These are phyloP conservation scores for Cordyceps fumosorosea DNA, from an alignment of 2,329 filamentous ascomycete species.

Conservation along the genomic window DNA sequence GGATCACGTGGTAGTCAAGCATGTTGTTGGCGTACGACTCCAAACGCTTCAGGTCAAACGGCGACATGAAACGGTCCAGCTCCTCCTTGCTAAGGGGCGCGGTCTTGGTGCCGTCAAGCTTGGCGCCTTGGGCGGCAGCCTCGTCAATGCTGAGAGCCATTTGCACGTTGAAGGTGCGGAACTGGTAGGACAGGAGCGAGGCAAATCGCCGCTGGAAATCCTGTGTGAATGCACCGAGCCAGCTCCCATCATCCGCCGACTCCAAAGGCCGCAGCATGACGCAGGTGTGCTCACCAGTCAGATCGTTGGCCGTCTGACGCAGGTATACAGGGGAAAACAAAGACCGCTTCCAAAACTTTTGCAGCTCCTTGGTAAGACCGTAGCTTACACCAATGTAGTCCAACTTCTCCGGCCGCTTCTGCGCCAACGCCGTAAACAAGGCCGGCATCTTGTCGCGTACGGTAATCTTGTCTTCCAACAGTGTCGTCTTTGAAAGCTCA, in stretches of 20 bases:
- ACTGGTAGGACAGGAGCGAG: constrained; percentile 84
- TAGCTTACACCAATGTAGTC: constrained; percentile 97
- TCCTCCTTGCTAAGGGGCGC: constrained; percentile 62
- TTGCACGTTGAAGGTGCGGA: constrained; percentile 71
- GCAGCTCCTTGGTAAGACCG: constrained; percentile 76
- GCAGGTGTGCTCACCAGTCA: constrained; percentile 95
- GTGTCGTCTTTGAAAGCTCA: constrained; percentile 67
- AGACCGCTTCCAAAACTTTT: constrained; percentile 94
- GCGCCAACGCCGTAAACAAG: constrained; percentile 79
- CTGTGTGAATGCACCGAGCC: constrained; percentile 84
- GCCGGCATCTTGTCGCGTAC: constrained; percentile 92
- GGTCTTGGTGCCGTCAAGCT: constrained; percentile 48
- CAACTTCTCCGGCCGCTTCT: constrained; percentile 70
- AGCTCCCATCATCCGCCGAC: constrained; percentile 61
- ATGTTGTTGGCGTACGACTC: constrained; percentile 96
- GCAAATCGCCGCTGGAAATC: constrained; percentile 96
- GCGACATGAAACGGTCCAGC: constrained; percentile 72
- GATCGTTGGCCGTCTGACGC: constrained; percentile 88
- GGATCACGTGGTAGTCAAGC: constrained; percentile 94
- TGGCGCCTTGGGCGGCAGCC: constrained; percentile 67
- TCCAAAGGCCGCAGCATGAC: constrained; percentile 88
- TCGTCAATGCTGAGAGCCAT: constrained; percentile 84
- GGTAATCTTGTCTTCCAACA: constrained; percentile 82
- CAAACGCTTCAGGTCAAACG: constrained; percentile 90
- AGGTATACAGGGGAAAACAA: constrained; percentile 86